A percentile compares a stretch with the other conserved stretches of the same genome.
Evolutionary conservation across 2,329 filamentous ascomycete species (phyloP).

Genomic region (Neofusicoccum sp.): DNA sequence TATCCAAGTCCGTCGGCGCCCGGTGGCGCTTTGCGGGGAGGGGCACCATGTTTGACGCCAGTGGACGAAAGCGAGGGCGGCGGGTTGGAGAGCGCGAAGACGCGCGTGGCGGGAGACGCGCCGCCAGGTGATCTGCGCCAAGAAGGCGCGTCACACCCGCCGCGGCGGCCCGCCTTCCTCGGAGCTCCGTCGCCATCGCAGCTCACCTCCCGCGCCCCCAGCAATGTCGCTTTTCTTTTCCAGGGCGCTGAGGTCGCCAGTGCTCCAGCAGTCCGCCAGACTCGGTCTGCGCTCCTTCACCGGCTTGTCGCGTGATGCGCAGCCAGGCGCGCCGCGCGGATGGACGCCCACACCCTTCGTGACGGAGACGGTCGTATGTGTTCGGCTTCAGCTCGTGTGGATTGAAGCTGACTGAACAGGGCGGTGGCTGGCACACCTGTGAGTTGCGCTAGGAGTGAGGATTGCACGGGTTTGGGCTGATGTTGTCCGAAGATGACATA

Average conservation of each 20-base stretch:
- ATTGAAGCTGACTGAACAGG: conserved; percentile 42
- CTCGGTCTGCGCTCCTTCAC: conserved; percentile 30
- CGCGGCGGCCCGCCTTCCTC: neutral
- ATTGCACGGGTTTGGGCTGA: conserved; percentile 4
- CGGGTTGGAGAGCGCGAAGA: conserved; percentile 6
- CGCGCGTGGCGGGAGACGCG: conserved; percentile 12
- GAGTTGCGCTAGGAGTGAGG: conserved; percentile 11
- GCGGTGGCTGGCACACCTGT: conserved; percentile 55
- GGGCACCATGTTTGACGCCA: conserved; percentile 8
- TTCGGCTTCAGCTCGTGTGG: neutral
- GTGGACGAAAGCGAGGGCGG: neutral
- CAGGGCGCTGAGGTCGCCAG: conserved; percentile 28
- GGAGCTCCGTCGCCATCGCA: conserved; percentile 1
- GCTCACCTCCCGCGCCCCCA: neutral
- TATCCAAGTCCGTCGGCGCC: neutral
- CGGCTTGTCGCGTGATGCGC: conserved; percentile 22
- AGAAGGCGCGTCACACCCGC: conserved; percentile 9
- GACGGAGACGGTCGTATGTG: conserved; percentile 52
- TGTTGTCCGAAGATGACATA: conserved; percentile 40
- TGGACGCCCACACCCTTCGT: conserved; percentile 54
- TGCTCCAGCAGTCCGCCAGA: conserved; percentile 22
- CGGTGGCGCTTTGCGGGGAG: conserved; percentile 12
- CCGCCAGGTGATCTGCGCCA: conserved; percentile 9
- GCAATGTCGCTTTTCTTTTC: conserved; percentile 38
- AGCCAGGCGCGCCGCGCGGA: conserved; percentile 33